phyloP scores from a whole-genome alignment of 768 basidiomycete species.

The Panus rudis region DNA sequence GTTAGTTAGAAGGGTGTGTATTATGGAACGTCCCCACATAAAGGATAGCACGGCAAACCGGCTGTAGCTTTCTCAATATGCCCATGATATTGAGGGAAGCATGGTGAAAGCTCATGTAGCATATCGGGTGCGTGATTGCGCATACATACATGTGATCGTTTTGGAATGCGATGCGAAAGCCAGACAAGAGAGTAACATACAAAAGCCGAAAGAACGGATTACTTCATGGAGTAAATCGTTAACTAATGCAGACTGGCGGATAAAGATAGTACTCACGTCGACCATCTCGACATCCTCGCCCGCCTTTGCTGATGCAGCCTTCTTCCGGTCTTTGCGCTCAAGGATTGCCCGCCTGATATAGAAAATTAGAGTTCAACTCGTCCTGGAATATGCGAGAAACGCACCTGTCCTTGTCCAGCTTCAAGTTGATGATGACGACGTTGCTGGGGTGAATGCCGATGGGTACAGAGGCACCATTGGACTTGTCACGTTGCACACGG shows the following conservation, averaged over 20 bases:
- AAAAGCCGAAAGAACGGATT: constrained; percentile 11
- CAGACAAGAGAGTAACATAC: constrained; percentile 20
- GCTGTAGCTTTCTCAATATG: too few relatives aligned
- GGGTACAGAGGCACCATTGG: constrained; percentile 88
- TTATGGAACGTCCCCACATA: too few relatives aligned
- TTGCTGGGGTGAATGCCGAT: constrained; percentile 97
- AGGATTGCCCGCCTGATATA: constrained; percentile 67
- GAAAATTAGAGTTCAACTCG: constrained; percentile 3
- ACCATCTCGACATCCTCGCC: constrained; percentile 75
- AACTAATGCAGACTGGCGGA: not conserved
- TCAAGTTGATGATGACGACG: constrained; percentile 88
- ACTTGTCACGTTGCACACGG: constrained; percentile 95
- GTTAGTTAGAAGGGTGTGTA: too few relatives aligned
- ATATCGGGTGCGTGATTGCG: constrained; percentile 47
- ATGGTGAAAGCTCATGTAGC: constrained; percentile 32
- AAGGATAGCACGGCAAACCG: too few relatives aligned
- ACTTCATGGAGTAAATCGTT: constrained; percentile 8
- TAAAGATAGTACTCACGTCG: constrained; percentile 47
- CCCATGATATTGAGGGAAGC: too few relatives aligned
- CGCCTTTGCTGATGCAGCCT: constrained; percentile 38
- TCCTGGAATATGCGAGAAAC: constrained; percentile 12
- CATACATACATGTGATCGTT: constrained; percentile 68
- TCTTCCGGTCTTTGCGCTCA: constrained; percentile 81
- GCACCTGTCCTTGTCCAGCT: constrained; percentile 86
- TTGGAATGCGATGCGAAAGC: constrained; percentile 29